Conservation (phyloP, 208 protist genomes). For the Tritrichomonas musculus region DNA sequence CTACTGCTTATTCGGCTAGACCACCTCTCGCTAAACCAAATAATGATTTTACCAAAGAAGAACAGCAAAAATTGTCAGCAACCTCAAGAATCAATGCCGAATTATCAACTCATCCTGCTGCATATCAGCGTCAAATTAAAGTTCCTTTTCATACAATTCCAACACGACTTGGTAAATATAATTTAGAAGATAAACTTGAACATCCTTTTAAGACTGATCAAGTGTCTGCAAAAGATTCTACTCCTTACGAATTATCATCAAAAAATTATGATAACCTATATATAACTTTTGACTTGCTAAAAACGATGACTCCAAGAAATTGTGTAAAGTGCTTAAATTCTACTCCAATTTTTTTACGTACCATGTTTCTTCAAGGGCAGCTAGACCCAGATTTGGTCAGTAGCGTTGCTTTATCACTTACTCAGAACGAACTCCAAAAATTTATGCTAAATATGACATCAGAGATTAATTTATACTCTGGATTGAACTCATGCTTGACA, state of each 20-base stretch:
- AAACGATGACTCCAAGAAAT: neutral
- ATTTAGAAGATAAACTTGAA: neutral
- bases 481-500: neutral
- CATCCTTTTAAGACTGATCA: neutral
- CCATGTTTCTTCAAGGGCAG: neutral
- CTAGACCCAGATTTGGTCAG: neutral
- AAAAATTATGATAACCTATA: neutral
- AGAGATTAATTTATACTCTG: neutral
- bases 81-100: neutral
- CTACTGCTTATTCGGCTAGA: too few relatives aligned
- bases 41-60: too few relatives aligned
- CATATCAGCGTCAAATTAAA: neutral
- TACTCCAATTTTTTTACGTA: constrained; percentile 3
- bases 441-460: constrained; percentile 22
- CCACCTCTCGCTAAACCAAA: too few relatives aligned
- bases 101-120: neutral
- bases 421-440: neutral
- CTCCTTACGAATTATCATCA: neutral
- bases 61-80: neutral
- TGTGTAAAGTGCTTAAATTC: neutral
- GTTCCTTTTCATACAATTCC: neutral
- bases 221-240: neutral
- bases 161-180: neutral
- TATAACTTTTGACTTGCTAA: neutral
- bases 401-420: neutral